Conservation (phyloP, 352 stramenopile genomes). For the Elongisporangium undulatum region DNA sequence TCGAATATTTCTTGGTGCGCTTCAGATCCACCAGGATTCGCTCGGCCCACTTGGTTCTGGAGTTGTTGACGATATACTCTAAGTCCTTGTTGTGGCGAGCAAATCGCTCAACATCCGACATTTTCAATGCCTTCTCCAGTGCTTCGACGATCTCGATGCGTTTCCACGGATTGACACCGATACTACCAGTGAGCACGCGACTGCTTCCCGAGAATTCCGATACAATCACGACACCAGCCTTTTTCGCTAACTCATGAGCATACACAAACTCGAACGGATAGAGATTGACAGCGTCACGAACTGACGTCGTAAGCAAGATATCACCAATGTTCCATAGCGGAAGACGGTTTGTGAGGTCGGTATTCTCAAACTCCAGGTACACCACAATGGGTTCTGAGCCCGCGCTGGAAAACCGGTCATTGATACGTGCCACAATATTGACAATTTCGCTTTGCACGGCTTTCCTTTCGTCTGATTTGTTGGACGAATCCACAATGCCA, state of each 20-base stretch:
- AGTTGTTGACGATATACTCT: conserved; percentile 94
- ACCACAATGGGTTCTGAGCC: conserved; percentile 50
- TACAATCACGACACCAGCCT: conserved; percentile 91
- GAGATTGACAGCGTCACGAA: conserved; percentile 79
- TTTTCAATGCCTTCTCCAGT: conserved; percentile 59
- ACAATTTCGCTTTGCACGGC: conserved; percentile 60
- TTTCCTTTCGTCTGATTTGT: conserved; percentile 65
- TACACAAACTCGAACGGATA: conserved; percentile 88
- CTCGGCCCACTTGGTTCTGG: conserved; percentile 95
- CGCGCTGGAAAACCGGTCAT: conserved; percentile 39
- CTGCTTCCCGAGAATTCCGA: conserved; percentile 98
- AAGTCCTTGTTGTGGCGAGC: conserved; percentile 81
- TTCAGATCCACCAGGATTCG: conserved; percentile 98
- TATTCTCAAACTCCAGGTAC: conserved; percentile 79
- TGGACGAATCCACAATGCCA: conserved; percentile 70
- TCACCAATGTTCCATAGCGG: conserved; percentile 71
- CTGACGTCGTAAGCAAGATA: conserved; percentile 69
- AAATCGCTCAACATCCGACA: conserved; percentile 60
- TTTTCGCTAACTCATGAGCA: conserved; percentile 66
- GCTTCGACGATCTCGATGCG: conserved; percentile 82
- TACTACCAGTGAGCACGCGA: conserved; percentile 93
- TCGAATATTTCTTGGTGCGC: conserved; percentile 79
- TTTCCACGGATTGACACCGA: conserved; percentile 99
- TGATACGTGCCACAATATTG: conserved; percentile 64
- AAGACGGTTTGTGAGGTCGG: conserved; percentile 65